Conservation (phyloP, 768 basidiomycete species). For the Tulasnella sp. region DNA sequence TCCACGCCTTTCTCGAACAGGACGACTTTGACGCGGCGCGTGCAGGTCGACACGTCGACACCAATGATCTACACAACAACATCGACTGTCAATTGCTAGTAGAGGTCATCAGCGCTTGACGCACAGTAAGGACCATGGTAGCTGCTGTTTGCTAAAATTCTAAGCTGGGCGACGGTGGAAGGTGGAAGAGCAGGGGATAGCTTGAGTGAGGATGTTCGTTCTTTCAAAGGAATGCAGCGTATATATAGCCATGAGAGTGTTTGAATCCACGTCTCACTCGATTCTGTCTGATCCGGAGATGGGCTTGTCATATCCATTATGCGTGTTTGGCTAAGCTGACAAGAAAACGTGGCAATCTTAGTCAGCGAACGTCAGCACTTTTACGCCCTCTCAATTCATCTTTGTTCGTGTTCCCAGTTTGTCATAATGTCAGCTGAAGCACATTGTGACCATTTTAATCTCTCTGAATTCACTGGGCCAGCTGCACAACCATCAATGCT, state of each 20-base stretch:
- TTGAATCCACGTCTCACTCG: neutral
- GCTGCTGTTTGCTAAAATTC: neutral
- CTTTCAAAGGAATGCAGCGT: neutral
- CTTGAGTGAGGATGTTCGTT: neutral
- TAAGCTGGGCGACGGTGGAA: neutral
- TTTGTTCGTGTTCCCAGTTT: too few species aligned
- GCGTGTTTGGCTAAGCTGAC: neutral
- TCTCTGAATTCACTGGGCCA: too few species aligned
- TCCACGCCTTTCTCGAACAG: constrained; percentile 39
- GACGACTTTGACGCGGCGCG: neutral
- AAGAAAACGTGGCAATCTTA: neutral
- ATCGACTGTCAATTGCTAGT: neutral
- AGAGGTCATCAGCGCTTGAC: neutral
- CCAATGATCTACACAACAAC: neutral
- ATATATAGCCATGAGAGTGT: neutral
- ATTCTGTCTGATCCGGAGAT: too few species aligned
- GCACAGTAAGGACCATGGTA: neutral
- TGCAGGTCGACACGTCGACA: constrained; percentile 5
- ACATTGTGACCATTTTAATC: too few species aligned
- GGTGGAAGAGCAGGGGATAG: neutral
- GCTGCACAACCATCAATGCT: too few species aligned
- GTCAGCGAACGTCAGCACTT: neutral
- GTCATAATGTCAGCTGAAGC: too few species aligned
- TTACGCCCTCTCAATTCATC: neutral
- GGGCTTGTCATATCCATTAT: neutral